Conservation (phyloP, 371 early-diverging fungal species). For the Phascolomyces articulosus region DNA sequence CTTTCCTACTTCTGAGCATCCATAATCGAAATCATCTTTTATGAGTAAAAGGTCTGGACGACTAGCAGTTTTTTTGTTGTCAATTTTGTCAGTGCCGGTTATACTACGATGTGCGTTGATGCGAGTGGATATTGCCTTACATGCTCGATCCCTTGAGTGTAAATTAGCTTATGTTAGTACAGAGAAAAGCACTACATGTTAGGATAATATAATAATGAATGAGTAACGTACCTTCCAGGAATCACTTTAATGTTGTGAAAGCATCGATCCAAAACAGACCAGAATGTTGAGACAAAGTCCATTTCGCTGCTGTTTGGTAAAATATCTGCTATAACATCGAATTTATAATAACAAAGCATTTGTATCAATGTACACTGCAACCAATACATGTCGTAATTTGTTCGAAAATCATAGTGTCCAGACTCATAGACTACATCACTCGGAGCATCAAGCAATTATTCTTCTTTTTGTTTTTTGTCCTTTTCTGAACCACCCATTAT, state of each 20-base stretch:
- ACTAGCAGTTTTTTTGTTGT: background rate
- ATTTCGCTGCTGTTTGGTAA: slow-evolving; percentile 7
- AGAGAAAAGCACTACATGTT: background rate
- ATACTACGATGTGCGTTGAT: slow-evolving; percentile 1
- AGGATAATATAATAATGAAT: background rate
- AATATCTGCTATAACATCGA: background rate
- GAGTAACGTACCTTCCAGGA: background rate
- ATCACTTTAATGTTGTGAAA: slow-evolving; percentile 6
- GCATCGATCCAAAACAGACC: slow-evolving; percentile 13
- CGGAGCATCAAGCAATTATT: background rate
- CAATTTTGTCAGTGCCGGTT: background rate
- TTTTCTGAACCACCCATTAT: background rate
- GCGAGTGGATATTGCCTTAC: background rate
- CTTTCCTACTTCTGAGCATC: slow-evolving; percentile 2
- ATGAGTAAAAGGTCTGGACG: slow-evolving; percentile 10
- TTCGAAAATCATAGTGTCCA: slow-evolving; percentile 4
- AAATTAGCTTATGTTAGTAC: slow-evolving; percentile 2
- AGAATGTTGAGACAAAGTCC: background rate
- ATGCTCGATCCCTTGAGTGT: slow-evolving; percentile 5
- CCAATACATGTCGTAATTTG: background rate
- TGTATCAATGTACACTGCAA: background rate
- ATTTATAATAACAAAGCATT: background rate
- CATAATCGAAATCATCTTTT: slow-evolving; percentile 12
- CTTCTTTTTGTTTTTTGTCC: background rate
- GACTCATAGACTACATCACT: background rate